A percentile compares a stretch with the other conserved stretches of the same genome.
Evolutionary conservation across 371 early-diverging fungal species (phyloP).

Genomic region (Mortierella sp.): DNA sequence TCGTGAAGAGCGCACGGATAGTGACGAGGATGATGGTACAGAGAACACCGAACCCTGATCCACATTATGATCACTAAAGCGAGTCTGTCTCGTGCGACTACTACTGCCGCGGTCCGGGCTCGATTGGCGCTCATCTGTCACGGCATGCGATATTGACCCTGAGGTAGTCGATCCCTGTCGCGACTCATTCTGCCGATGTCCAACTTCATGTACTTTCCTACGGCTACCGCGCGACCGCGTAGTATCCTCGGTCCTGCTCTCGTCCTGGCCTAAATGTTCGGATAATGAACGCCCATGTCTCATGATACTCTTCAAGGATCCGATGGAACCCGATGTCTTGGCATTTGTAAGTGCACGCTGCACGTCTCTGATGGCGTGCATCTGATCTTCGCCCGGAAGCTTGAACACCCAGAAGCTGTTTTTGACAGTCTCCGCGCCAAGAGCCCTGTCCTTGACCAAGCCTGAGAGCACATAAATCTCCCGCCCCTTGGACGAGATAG

Average conservation of each 20-base stretch:
- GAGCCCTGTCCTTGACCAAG: slow-evolving; percentile 64
- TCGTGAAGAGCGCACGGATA: no score
- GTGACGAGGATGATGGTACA: no score
- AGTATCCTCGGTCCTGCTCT: not conserved
- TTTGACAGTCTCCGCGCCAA: slow-evolving; percentile 66
- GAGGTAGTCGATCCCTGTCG: not conserved
- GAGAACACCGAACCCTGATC: no score
- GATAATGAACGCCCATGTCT: slow-evolving; percentile 28
- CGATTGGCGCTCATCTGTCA: no score
- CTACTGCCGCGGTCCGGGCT: no score
- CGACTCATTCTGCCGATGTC: not conserved
- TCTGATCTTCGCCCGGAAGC: slow-evolving; percentile 52
- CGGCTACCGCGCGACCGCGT: slow-evolving; percentile 9
- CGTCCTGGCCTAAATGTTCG: slow-evolving; percentile 2
- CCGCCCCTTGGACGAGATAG: slow-evolving; percentile 77
- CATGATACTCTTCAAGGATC: slow-evolving; percentile 46
- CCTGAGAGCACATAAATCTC: slow-evolving; percentile 90
- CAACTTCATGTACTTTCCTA: slow-evolving; percentile 7
- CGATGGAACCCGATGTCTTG: slow-evolving; percentile 24
- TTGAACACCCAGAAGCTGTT: slow-evolving; percentile 85
- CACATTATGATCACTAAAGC: no score
- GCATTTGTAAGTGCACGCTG: slow-evolving; percentile 38
- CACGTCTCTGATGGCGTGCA: slow-evolving; percentile 49
- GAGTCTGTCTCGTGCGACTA: no score
- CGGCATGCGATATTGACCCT: not conserved